Percentiles rank a stretch among this genome's conserved stretches.
Evolutionary conservation across 2,329 filamentous ascomycete genomes (phyloP).

Genomic region (Dactylellina sp.): DNA sequence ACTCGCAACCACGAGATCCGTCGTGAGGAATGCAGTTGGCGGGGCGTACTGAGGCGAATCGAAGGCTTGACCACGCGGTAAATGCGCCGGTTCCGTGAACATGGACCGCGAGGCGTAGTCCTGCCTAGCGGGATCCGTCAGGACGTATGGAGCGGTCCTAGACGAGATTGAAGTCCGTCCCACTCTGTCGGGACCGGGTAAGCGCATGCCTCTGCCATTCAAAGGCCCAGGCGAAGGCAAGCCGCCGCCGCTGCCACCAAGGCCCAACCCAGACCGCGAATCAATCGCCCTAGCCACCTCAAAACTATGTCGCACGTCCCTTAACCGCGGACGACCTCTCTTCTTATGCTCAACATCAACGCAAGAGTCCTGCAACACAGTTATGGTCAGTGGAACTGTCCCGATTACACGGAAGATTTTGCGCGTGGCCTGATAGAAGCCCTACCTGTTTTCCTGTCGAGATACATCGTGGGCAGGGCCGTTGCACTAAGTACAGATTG

Average conservation of each 20-base stretch:
- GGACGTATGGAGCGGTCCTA: slow-evolving; percentile 54
- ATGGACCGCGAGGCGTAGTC: slow-evolving; percentile 50
- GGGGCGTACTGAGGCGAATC: slow-evolving; percentile 42
- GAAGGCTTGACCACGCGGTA: slow-evolving; percentile 62
- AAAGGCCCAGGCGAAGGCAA: slow-evolving; percentile 50
- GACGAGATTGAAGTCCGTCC: slow-evolving; percentile 56
- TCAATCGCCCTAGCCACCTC: slow-evolving; percentile 61
- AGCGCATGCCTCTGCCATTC: slow-evolving; percentile 55
- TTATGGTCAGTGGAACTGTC: slow-evolving; percentile 19
- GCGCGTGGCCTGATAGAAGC: slow-evolving; percentile 38
- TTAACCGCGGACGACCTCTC: slow-evolving; percentile 79
- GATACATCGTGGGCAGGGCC: slow-evolving; percentile 81
- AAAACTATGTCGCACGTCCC: slow-evolving; percentile 73
- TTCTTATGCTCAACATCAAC: slow-evolving; percentile 89
- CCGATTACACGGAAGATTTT: no score
- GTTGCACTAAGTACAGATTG: slow-evolving; percentile 69
- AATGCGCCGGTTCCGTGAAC: slow-evolving; percentile 66
- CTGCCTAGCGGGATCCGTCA: slow-evolving; percentile 53
- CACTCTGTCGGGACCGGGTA: slow-evolving; percentile 54
- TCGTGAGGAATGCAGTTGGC: slow-evolving; percentile 60
- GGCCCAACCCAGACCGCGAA: slow-evolving; percentile 54
- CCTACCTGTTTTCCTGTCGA: slow-evolving; percentile 77
- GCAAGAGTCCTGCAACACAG: slow-evolving; percentile 74
- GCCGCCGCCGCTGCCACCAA: slow-evolving; percentile 40
- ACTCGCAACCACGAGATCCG: slow-evolving; percentile 64